phyloP scores from a whole-genome alignment of 1,139 yeast species.

The Pichia sp. region DNA sequence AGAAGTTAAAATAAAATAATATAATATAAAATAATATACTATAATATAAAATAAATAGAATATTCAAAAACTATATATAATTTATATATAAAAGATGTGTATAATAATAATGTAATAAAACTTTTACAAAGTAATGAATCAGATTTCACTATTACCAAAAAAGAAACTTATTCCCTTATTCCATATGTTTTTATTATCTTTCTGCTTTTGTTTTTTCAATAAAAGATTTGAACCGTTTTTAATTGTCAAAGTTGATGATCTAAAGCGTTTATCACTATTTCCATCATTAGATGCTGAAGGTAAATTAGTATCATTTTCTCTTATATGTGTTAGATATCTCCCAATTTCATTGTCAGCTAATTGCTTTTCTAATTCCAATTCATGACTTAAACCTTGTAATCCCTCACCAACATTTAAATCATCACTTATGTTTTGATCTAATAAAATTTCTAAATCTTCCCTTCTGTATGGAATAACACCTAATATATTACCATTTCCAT shows the following conservation, averaged over 20 bases:
- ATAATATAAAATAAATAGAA: not conserved
- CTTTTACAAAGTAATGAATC: not conserved
- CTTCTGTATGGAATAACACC: constrained; percentile 74
- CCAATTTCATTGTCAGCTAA: constrained; percentile 22
- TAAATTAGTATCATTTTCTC: not conserved
- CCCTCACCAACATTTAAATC: constrained; percentile 52
- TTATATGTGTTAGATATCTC: constrained; percentile 4
- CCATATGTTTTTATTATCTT: constrained; percentile 7
- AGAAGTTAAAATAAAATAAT: not conserved
- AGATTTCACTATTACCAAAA: constrained; percentile 22
- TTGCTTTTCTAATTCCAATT: constrained; percentile 17
- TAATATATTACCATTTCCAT: constrained; percentile 36
- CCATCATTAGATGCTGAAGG: not conserved
- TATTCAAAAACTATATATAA: not conserved
- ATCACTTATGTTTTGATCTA: constrained; percentile 46
- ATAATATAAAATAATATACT: not conserved
- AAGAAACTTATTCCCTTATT: constrained; percentile 11
- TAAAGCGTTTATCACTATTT: not conserved
- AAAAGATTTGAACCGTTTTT: constrained; percentile 17
- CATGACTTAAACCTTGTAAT: constrained; percentile 18
- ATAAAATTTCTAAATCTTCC: constrained; percentile 55
- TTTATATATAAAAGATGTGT: not conserved
- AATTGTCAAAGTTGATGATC: constrained; percentile 1
- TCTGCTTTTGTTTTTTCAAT: constrained; percentile 3
- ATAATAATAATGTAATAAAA: not conserved